These are phyloP conservation scores for Aurinia saxatilis DNA, from an alignment of 345 rosid genomes.

Conservation along the genomic window DNA sequence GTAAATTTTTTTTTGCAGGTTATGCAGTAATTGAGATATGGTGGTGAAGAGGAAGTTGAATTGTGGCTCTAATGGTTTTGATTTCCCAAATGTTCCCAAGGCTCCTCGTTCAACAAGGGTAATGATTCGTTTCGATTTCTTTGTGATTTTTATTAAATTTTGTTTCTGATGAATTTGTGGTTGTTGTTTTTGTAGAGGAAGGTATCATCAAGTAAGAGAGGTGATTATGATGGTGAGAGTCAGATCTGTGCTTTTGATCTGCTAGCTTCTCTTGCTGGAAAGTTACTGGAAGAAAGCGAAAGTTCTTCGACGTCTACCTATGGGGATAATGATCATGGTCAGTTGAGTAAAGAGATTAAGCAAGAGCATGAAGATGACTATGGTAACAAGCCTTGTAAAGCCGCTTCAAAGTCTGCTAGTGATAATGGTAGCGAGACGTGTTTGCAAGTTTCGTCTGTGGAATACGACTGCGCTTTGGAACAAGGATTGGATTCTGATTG, in stretches of 20 bases:
- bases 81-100: conserved; percentile 52
- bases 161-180: conserved; percentile 15
- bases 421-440: conserved; percentile 25
- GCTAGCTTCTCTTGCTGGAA: conserved; percentile 85
- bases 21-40: conserved; percentile 57
- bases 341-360: conserved; percentile 30
- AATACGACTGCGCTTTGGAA: conserved; percentile 31
- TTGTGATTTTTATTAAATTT: background rate
- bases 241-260: conserved; percentile 68
- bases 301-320: conserved; percentile 67
- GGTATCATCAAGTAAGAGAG: conserved; percentile 29
- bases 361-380: conserved; percentile 31
- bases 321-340: conserved; percentile 44
- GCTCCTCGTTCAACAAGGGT: conserved; percentile 92
- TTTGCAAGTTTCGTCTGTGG: conserved; percentile 26
- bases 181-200: conserved; percentile 43
- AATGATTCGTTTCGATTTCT: conserved; percentile 10
- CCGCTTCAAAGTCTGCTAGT: conserved; percentile 23
- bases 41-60: conserved; percentile 65
- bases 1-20: conserved; percentile 26
- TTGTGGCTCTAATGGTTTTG: conserved; percentile 48
- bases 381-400: conserved; percentile 33
- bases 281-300: conserved; percentile 74
- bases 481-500: conserved; percentile 23
- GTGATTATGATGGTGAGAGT: conserved; percentile 31